phyloP scores from a whole-genome alignment of 306 rosid genomes.

The Dryas drummondii region DNA sequence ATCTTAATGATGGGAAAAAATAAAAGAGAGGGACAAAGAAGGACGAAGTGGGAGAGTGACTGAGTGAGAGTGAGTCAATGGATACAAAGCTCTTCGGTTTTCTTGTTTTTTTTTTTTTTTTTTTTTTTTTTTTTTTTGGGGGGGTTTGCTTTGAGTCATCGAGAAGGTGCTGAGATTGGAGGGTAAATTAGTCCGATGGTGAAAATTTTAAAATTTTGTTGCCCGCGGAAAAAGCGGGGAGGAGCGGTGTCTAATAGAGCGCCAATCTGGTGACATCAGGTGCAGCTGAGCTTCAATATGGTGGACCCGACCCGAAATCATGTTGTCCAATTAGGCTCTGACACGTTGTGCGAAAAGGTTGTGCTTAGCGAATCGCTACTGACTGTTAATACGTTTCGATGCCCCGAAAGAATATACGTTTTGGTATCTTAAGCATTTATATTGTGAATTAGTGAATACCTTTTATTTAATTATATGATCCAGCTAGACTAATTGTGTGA shows the following conservation, averaged over 20 bases:
- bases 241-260: conserved; percentile 28
- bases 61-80: neutral
- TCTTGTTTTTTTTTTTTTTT: neutral
- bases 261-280: neutral
- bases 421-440: too few species aligned
- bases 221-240: conserved; percentile 31
- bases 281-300: neutral
- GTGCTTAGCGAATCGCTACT: neutral
- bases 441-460: too few species aligned
- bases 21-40: neutral
- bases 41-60: neutral
- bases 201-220: neutral
- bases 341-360: neutral
- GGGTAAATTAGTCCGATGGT: conserved; percentile 24
- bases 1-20: neutral
- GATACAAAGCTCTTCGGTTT: neutral
- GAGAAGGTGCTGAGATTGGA: neutral
- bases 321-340: neutral
- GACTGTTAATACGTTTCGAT: neutral
- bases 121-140: neutral
- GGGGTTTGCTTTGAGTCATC: too few species aligned
- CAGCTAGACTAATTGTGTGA: too few species aligned
- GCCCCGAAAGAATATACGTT: too few species aligned
- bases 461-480: too few species aligned
- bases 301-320: neutral